A percentile compares a stretch with the other conserved stretches of the same genome.
Evolutionary conservation across 1,284 basidiomycete species (phyloP).

Genomic region (Pseudozyma sp.): DNA sequence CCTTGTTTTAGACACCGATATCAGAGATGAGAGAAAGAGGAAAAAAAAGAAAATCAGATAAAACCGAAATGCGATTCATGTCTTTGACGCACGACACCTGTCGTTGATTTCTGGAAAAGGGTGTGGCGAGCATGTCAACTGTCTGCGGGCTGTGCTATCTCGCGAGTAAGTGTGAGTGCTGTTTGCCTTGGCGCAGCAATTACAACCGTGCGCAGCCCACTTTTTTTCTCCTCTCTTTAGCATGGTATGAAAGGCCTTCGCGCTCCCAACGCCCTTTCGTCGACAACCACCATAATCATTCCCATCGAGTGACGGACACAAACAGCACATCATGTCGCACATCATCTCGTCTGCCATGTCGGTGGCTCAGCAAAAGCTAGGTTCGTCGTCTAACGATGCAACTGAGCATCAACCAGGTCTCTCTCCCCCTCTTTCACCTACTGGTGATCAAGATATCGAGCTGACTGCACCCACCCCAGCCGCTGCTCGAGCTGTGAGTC

Average conservation of each 20-base stretch:
- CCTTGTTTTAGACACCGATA: constrained; percentile 11
- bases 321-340: constrained; percentile 38
- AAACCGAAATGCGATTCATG: too few relatives aligned
- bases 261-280: not conserved
- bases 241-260: too few relatives aligned
- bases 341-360: constrained; percentile 51
- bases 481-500: constrained; percentile 11
- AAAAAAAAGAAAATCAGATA: not conserved
- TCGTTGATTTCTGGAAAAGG: too few relatives aligned
- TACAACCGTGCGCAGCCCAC: not conserved
- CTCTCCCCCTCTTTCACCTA: constrained; percentile 55
- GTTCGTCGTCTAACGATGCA: constrained; percentile 22
- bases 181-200: not conserved
- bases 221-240: not conserved
- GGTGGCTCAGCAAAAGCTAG: constrained; percentile 42
- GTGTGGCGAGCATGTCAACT: not conserved
- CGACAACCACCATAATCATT: constrained; percentile 1
- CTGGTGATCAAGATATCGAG: constrained; percentile 48
- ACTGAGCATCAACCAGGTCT: constrained; percentile 52
- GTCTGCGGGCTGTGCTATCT: too few relatives aligned
- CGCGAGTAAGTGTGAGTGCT: too few relatives aligned
- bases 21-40: not conserved
- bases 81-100: too few relatives aligned
- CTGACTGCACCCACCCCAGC: constrained; percentile 45
- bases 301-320: not conserved